Conservation (phyloP, 352 stramenopile genomes). For the Blastocystis sp. region DNA sequence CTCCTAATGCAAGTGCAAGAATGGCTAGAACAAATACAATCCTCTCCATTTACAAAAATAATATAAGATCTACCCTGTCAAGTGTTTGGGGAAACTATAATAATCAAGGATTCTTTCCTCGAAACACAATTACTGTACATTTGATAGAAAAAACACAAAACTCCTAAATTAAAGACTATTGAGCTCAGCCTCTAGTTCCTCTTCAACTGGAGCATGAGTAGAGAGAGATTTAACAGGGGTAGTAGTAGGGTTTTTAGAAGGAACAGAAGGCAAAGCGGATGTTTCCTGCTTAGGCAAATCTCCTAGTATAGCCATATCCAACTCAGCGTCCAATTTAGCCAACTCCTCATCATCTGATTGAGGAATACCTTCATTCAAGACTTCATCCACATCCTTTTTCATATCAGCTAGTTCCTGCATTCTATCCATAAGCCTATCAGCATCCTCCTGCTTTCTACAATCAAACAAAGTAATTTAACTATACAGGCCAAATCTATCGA, state of each 20-base stretch:
- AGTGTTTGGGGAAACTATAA: slow-evolving; percentile 9
- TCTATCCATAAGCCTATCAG: neutral
- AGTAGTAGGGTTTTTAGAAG: too few relatives aligned
- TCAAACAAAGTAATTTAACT: neutral
- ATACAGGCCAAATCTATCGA: neutral
- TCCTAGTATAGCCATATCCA: too few relatives aligned
- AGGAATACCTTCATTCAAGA: too few relatives aligned
- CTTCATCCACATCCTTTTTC: neutral
- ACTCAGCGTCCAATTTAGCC: too few relatives aligned
- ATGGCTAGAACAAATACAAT: neutral
- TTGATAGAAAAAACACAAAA: neutral
- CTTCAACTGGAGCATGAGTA: too few relatives aligned
- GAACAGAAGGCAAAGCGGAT: too few relatives aligned
- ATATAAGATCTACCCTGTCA: neutral
- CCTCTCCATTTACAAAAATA: slow-evolving; percentile 40
- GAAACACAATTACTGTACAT: neutral
- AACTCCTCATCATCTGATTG: too few relatives aligned
- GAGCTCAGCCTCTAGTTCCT: neutral
- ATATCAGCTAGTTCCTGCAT: neutral
- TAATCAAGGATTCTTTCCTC: neutral
- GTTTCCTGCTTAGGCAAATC: neutral
- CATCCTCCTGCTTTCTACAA: neutral
- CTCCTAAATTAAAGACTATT: neutral
- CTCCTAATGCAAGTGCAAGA: neutral
- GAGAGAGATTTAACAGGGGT: too few relatives aligned